A percentile compares a stretch with the other conserved stretches of the same genome.
Conservation (phyloP, 371 early-diverging fungal genomes). For the Smittium culicis region DNA sequence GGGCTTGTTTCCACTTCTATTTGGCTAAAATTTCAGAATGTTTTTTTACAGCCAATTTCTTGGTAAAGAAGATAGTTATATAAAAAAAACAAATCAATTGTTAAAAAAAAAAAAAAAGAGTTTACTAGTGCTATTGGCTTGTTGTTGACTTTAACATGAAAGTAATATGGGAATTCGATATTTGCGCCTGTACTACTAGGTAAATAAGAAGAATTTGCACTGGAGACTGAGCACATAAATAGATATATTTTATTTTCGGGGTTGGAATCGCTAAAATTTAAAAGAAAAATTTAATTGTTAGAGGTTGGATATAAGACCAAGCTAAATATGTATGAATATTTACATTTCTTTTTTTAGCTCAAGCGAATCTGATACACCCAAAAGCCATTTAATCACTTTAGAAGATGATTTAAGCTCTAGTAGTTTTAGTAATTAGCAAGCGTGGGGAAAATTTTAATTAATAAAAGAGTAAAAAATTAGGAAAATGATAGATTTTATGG, state of each 20-base stretch:
- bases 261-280: not conserved
- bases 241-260: not conserved
- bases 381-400: not conserved
- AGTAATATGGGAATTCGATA: constrained; percentile 3
- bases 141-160: constrained; percentile 4
- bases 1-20: not conserved
- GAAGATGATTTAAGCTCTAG: not conserved
- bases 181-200: not conserved
- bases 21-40: too few relatives aligned
- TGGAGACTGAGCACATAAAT: not conserved
- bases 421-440: too few relatives aligned
- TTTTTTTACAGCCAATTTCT: too few relatives aligned
- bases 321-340: not conserved
- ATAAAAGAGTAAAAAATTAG: not conserved
- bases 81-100: not conserved
- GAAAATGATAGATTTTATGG: not conserved
- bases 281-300: not conserved
- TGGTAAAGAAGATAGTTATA: too few relatives aligned
- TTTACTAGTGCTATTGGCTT: not conserved
- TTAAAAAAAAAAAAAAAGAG: not conserved
- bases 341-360: not conserved
- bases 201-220: constrained; percentile 10
- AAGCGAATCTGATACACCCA: not conserved
- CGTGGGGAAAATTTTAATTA: not conserved
- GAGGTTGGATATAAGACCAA: not conserved